Base-by-base conservation (phyloP, 2,329 filamentous ascomycete genomes). In the Boeremia exigua region DNA sequence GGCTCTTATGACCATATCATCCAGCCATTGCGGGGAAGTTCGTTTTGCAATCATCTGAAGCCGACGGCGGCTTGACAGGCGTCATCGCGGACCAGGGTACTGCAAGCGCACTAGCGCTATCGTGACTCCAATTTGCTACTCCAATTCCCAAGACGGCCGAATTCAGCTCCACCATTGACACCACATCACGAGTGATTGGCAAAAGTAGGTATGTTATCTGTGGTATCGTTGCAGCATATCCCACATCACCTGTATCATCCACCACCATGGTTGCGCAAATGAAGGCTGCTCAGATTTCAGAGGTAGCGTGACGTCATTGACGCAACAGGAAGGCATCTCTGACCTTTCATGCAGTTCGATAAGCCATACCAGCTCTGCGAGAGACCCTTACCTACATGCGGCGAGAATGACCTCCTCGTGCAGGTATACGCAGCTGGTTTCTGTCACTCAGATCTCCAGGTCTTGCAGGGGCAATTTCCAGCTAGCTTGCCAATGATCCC, bases 381-480 rank as follows among this genome's bases (percentile, higher is more conserved):
- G 37, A 51, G 48, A 7, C 54, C 58, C 9, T 48, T 61, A 8
- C 68, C 65, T 17, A 36, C 44, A 28, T 65, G 63, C 25, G 61
- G 62, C 39, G 55, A 63, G 1, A 17, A 65, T 55, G 64, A 68
- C 25, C 58, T 68, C 10, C 64, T 68, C 2, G 45, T 69, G 7
- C 37, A 67, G 38, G 57, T 71, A 2, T 48, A 60, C 38, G 68
- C 67, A 8, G 68, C 67, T 5, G 67, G 68, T 2, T 71, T 68
- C 40, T 71, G 68, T 43, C 68, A 71, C 38, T 67, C 68, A 1
- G 68, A 71, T 14, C 49, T 66, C 6, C 68, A 71, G 37, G 68
- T 71, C 0, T 46, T 60, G 47, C 56, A 64, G n/a, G 68, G 64
- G 1, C 61, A 66, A 19, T 71, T 67, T 23, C 50, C 56, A 6